Evolutionary conservation across 2,329 filamentous ascomycete species (phyloP), one percentile per base, ranked within the genome.

Genomic region (Clonostachys solani): DNA sequence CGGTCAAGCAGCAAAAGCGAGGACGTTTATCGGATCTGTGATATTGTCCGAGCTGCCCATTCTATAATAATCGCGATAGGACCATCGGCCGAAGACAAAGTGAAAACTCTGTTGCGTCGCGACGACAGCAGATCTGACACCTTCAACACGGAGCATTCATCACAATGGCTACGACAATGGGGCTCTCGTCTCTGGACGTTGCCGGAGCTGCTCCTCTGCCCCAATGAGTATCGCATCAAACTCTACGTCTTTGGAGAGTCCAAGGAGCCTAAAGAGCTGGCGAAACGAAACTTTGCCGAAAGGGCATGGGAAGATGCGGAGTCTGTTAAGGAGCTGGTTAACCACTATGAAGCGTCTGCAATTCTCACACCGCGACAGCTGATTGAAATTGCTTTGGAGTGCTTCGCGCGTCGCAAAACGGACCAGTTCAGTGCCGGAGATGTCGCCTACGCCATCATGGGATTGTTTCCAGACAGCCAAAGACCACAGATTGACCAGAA

Each of bases 151-250:
- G 43, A 42, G 15, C 47, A 49, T 35, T 42, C 43, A 13, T 51
- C 47, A 6, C 37, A 29, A 10, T 56, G 54, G 59, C 56, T 74
- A 12, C 57, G 62, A 10, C 58, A 70, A 53, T 76, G 64, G 72
- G 74, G 68, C 17, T 64, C 56, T 10, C 64, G 67, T 5, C 59
- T 77, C 17, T 73, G 72, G 64, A 76, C 73, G 0, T 62, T 76
- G 33, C 69, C 74, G 2, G 71, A 73, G 51, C 49, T 58, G 7
- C 48, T 59, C 1, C 54, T 59, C 13, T 54, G 54, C 38, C 56
- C 56, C 2, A 42, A 23, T 9, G 54, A 56, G 40, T 44, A 56
- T n/a, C 41, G 49, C 1, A 46, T 56, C 33, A 42, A 49, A 43
- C 40, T 56, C 2, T 56, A 52, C 33, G 47, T 51, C 6, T 9